Base-by-base conservation (phyloP, 1,284 basidiomycete genomes). In the Polyporus tsugae region DNA sequence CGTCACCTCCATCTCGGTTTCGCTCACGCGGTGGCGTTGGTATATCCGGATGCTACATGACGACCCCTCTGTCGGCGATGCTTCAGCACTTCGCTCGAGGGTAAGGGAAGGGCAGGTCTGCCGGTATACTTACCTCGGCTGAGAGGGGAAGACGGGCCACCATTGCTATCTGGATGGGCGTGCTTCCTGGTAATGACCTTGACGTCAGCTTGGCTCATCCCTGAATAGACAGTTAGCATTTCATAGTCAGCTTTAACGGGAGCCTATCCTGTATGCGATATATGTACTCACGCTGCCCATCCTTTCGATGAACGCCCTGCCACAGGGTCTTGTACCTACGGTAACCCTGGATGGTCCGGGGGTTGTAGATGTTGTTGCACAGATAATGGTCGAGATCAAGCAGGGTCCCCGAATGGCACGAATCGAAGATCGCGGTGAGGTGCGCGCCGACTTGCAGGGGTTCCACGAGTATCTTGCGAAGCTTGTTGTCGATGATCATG, bases 371-470 rank as follows among this genome's bases (percentile, higher is more conserved):
- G 3, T 79, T 74, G 70, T 86, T 86, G 68, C 84, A 86, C 0
- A 81, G 78, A 66, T 80, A 80, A 68, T 86, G 84, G 1, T 81
- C 78, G 1, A 85, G 77, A 65, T 85, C 84, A 4, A 86, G 77
- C 44, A 86, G 63, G 0, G 83, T 83, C 0, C 81, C 84, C 0
- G 84, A 84, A 67, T 84, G 82, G 64, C 84, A 86, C 0, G 84
- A 82, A 72, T 86, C 85, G 61, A 86, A 82, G n/a, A 87, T 78
- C 4, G 85, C 83, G 13, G 84, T 79, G 17, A 86, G 76, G 42
- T 78, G 78, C 46, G 79, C 78, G 25, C 81, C 84, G 10, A 70
- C 67, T 22, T 84, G 83, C 22, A 86, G 78, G 17, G 77, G 73
- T 33, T 82, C 73, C 29, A 85, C 80, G 15, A 87, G 79, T 66